Percentiles rank a stretch among this genome's conserved stretches.
Evolutionary conservation across 345 rosid genomes (phyloP).

Genomic region (Luvunga scandens): DNA sequence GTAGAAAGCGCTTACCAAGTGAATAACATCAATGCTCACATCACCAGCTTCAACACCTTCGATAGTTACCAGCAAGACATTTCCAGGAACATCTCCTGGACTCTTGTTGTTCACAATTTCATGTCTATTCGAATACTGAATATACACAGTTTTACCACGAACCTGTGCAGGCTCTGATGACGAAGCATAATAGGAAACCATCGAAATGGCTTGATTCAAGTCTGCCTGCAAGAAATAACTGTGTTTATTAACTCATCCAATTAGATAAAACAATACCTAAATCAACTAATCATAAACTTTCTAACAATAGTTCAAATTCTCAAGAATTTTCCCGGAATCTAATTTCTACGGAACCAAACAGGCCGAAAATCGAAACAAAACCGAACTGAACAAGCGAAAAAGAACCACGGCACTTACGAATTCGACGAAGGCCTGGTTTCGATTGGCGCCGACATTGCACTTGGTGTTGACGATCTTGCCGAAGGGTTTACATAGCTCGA

Average conservation of each 20-base stretch:
- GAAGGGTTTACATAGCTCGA: conserved; percentile 90
- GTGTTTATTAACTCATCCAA: conserved; percentile 1
- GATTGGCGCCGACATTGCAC: conserved; percentile 92
- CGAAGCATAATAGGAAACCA: conserved; percentile 96
- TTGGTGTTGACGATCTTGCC: conserved; percentile 93
- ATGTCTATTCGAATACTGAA: conserved; percentile 92
- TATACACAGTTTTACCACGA: conserved; percentile 92
- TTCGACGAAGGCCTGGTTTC: conserved; percentile 95
- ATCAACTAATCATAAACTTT: background rate
- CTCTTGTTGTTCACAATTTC: conserved; percentile 97
- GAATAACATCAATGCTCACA: conserved; percentile 91
- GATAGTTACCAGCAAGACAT: conserved; percentile 85
- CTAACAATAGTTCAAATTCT: background rate
- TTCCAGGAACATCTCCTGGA: conserved; percentile 96
- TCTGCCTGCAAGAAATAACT: conserved; percentile 51
- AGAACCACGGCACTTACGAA: conserved; percentile 40
- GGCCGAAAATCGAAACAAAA: background rate
- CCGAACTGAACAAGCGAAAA: background rate
- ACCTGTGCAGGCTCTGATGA: conserved; percentile 97
- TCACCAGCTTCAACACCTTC: conserved; percentile 95
- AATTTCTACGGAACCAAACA: background rate
- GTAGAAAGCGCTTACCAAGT: conserved; percentile 60
- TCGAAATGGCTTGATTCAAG: conserved; percentile 86
- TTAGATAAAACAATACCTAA: background rate
- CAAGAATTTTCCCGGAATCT: background rate